Evolutionary conservation across 2,329 filamentous ascomycete genomes (phyloP).

Genomic region (Trichophaea hybrida): DNA sequence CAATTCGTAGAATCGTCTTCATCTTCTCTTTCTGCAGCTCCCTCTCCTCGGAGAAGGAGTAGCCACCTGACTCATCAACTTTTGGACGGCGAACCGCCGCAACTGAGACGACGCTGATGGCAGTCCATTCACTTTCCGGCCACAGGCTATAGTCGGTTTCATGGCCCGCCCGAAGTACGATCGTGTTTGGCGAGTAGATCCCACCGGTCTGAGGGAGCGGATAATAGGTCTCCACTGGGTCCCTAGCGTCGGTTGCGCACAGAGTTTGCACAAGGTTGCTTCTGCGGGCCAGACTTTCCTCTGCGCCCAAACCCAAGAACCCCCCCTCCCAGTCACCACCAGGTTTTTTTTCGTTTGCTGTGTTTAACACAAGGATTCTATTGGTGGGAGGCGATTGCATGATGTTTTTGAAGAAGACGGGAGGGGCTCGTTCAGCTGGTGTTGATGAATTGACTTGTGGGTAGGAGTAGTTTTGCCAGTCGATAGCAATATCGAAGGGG

Average conservation of each 20-base stretch:
- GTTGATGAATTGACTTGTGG: conserved; percentile 2
- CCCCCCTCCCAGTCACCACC: conserved; percentile 69
- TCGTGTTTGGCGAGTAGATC: conserved; percentile 56
- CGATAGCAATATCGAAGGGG: conserved; percentile 46
- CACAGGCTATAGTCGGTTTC: conserved; percentile 50
- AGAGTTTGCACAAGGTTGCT: conserved; percentile 59
- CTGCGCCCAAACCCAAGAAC: conserved; percentile 40
- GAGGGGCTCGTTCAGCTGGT: conserved; percentile 23
- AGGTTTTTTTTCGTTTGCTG: conserved; percentile 60
- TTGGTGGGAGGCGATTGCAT: conserved; percentile 25
- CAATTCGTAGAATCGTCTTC: conserved; percentile 54
- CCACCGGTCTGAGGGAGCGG: conserved; percentile 57
- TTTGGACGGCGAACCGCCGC: conserved; percentile 60
- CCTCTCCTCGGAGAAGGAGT: conserved; percentile 57
- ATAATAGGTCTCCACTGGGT: conserved; percentile 43
- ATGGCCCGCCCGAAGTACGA: conserved; percentile 55
- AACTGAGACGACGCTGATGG: conserved; percentile 51
- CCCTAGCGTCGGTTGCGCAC: conserved; percentile 42
- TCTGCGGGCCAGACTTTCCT: conserved; percentile 59
- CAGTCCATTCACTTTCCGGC: conserved; percentile 29
- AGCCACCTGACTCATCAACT: conserved; percentile 52
- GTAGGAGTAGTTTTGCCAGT: conserved; percentile 37
- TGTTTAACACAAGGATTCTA: conserved; percentile 52
- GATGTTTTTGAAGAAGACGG: conserved; percentile 25
- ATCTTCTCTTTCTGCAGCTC: conserved; percentile 62